Conservation (phyloP, 441 rosid genomes). For the Isatis lusitanica region DNA sequence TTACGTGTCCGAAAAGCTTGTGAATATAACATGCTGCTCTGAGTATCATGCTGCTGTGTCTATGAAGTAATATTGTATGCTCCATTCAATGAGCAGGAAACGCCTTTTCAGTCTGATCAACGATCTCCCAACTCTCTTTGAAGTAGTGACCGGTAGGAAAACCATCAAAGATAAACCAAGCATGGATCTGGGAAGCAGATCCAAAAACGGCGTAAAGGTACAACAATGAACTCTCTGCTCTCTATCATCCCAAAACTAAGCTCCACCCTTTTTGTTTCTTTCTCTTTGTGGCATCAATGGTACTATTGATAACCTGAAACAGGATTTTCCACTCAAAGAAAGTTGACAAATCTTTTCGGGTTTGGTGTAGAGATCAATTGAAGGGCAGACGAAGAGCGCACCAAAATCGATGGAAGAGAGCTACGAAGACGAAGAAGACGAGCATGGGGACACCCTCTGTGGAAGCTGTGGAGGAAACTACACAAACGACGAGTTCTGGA, state of each 20-base stretch:
- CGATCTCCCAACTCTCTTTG: conserved; percentile 82
- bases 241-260: background rate
- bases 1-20: background rate
- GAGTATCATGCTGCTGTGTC: background rate
- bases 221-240: background rate
- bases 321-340: background rate
- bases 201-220: conserved; percentile 67
- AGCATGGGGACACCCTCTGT: conserved; percentile 71
- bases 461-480: conserved; percentile 78
- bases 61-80: background rate
- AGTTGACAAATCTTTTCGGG: background rate
- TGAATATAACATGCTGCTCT: background rate
- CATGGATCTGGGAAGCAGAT: conserved; percentile 73
- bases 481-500: conserved; percentile 76
- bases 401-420: conserved; percentile 55
- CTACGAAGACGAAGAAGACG: conserved; percentile 72
- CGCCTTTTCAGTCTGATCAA: conserved; percentile 81
- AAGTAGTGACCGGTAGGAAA: conserved; percentile 73
- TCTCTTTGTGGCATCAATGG: conserved; percentile 13
- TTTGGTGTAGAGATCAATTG: conserved; percentile 57
- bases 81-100: conserved; percentile 50
- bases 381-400: conserved; percentile 61
- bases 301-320: background rate
- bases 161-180: conserved; percentile 66
- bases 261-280: background rate